Base-by-base conservation (phyloP, 805 yeast genomes). In the Ogataea nitratoaversa region DNA sequence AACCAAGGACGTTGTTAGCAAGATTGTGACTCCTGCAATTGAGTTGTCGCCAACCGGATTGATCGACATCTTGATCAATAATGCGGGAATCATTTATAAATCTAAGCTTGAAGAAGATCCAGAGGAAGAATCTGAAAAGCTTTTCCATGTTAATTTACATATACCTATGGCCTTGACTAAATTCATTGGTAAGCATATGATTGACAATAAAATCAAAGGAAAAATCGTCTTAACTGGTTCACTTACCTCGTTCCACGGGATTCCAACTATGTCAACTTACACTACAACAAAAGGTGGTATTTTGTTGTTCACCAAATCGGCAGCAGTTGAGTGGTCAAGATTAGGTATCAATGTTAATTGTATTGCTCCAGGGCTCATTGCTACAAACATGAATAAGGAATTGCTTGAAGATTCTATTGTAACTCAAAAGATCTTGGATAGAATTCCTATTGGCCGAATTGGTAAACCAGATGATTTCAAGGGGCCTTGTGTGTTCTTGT, bases 281-380 rank as follows among this genome's bases (percentile, higher is more conserved):
- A 54, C 68, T 7, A 60, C 71, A n/a, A 54, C 72, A 18, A 70
- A 70, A 46, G 71, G 68, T 17, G 75, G 63, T 1, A 52, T 70
- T 23, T 48, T 56, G n/a, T 56, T 56, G 24, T 50, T 68, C 30
- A 63, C 68, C 22, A 64, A 61, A 44, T 59, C 67, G 7, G 48
- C 67, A 20, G 59, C 72, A 3, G 67, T 68, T 40, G 77, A 73
- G 43, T 71, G 75, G 74, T 59, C 73, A 3, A 34, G 54, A 8
- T 53, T 59, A 35, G 74, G 76, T 0, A 67, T 73, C 46, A 63
- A 60, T 41, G 74, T 72, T 40, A 73, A 74, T 46, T 65, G 69
- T n/a, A 62, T 73, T 37, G 73, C 71, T 24, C 78, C 79, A 5
- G 78, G 79, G 3, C 71, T 65, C 41, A 65, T 73, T 44, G 52